Base-by-base conservation (phyloP, 1,284 basidiomycete species). In the Ustilago hordei region DNA sequence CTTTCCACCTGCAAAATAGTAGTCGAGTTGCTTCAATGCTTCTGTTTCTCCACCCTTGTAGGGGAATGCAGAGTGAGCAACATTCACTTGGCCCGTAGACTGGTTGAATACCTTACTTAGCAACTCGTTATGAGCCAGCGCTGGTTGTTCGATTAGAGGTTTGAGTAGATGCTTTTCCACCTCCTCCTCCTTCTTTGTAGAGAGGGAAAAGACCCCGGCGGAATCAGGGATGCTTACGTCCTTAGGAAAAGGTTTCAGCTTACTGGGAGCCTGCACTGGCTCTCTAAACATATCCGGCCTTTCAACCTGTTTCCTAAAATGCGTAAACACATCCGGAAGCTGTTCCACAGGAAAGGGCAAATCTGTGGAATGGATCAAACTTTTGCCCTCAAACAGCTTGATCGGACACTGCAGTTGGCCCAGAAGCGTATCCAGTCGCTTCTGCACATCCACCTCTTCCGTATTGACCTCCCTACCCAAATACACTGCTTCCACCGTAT, bases 401-500 rank as follows among this genome's bases (percentile, higher is more conserved):
- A 75, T 36, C 4, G 60, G 47, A 15, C 64, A 67, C 28, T 74
- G 64, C 3, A 71, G 36, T 4, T 63, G 48, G 4, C 4, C 4
- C 2, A 74, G 39, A 13, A 71, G 32, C 0, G 32, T 0, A 32
- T 55, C 32, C 8, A 83, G 66, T 8, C 79, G 68, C 5, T 63
- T 60, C 50, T 83, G 78, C 0, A 71, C 74, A 15, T 75, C 75
- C 31, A 79, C 73, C 39, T 83, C 81, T 23, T 83, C 81, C 7
- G 81, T 78, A 41, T 78, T 78, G 34, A 87, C 84, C 79, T 89
- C 89, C 50, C 87, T 85, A 41, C 87, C 84, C 62, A 88, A 80
- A 78, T 86, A 89, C 0, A 90, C 88, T 0, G 84, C 88, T 31
- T 86, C 84, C 19, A 90, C 85, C 2, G 82, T 82, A 69, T 86